A percentile compares a stretch with the other conserved stretches of the same genome.
These are phyloP conservation scores for Scutellaria minor DNA, from an alignment of 257 asterid genomes.

Conservation along the genomic window DNA sequence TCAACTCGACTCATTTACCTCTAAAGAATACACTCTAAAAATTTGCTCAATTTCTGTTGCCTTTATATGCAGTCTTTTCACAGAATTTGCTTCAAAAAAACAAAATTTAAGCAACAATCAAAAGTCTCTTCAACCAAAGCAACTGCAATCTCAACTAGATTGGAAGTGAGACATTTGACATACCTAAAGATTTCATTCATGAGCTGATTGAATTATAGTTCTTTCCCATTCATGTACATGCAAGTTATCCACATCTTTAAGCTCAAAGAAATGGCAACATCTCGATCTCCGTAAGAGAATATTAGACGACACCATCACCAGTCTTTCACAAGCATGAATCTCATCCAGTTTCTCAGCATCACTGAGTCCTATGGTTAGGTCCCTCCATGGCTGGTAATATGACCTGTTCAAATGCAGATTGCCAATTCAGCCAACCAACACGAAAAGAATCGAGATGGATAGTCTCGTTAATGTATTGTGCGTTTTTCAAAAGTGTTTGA, in stretches of 20 bases:
- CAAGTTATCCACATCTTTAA: conserved; percentile 49
- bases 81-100: not conserved
- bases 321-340: conserved; percentile 74
- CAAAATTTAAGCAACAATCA: not conserved
- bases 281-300: conserved; percentile 46
- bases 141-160: conserved; percentile 9
- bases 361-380: conserved; percentile 45
- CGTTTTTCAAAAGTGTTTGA: conserved; percentile 3
- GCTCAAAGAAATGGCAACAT: conserved; percentile 41
- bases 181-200: conserved; percentile 27
- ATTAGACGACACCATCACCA: conserved; percentile 60
- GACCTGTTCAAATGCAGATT: conserved; percentile 58
- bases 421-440: not conserved
- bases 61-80: conserved; percentile 1
- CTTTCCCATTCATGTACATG: conserved; percentile 68
- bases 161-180: not conserved
- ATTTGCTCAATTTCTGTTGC: not conserved
- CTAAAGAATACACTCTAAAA: not conserved
- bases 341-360: conserved; percentile 57
- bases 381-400: conserved; percentile 75
- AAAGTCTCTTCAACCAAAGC: not conserved
- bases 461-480: not conserved
- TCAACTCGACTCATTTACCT: not conserved
- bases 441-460: not conserved
- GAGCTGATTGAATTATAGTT: conserved; percentile 40